phyloP scores from a whole-genome alignment of 2,329 filamentous ascomycete species.

The Fusarium newnesense region DNA sequence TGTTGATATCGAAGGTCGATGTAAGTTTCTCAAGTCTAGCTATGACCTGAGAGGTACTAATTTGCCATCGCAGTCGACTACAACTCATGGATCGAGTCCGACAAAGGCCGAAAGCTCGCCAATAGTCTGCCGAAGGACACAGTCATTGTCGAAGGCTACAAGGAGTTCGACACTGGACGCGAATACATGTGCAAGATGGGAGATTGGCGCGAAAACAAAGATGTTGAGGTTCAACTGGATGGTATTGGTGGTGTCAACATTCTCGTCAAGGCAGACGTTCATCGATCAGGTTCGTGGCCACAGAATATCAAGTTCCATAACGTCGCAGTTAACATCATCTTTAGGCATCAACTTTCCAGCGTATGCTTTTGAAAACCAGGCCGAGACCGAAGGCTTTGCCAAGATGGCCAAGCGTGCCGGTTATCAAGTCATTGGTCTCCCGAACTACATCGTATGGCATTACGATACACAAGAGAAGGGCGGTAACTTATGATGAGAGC shows the following conservation, averaged over 20 bases:
- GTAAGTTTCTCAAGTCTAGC: conserved; percentile 62
- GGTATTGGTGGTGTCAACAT: conserved; percentile 98
- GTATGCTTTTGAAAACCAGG: conserved; percentile 98
- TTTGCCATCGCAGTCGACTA: conserved; percentile 78
- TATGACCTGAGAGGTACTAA: conserved; percentile 13
- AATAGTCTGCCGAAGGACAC: conserved; percentile 79
- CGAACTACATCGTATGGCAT: conserved; percentile 99
- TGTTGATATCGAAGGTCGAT: conserved; percentile 92
- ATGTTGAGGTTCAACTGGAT: conserved; percentile 91
- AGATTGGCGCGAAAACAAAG: conserved; percentile 91
- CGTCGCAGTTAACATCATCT: conserved; percentile 37
- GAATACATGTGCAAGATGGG: conserved; percentile 92
- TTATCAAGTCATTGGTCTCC: conserved; percentile 89
- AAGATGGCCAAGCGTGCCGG: conserved; percentile 98
- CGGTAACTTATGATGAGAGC: conserved; percentile 71
- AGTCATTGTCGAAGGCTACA: conserved; percentile 93
- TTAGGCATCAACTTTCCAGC: conserved; percentile 95
- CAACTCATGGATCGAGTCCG: conserved; percentile 98
- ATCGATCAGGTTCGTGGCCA: conserved; percentile 79
- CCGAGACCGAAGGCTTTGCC: conserved; percentile 97
- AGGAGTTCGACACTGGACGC: conserved; percentile 90
- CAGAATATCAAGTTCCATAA: background rate
- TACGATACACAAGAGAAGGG: conserved; percentile 96
- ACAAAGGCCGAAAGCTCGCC: conserved; percentile 81
- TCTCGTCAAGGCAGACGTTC: conserved; percentile 96